phyloP scores from a whole-genome alignment of 2,329 filamentous ascomycete genomes.

The Aspergillus clavatus region DNA sequence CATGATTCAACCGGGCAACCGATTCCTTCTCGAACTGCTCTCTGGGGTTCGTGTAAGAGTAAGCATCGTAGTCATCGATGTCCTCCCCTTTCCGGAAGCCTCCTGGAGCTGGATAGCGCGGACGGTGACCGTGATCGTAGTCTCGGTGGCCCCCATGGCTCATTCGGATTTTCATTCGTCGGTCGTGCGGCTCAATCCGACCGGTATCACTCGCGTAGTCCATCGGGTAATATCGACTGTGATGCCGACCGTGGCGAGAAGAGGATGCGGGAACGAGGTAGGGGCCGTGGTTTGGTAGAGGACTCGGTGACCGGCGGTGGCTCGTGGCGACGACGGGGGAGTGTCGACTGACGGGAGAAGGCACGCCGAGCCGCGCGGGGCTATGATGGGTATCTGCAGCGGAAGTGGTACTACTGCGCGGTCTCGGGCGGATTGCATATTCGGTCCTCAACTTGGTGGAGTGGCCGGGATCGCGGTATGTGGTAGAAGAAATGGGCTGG shows the following conservation, averaged over 20 bases:
- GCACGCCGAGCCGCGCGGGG: slow-evolving; percentile 26
- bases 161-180: slow-evolving; percentile 15
- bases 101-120: slow-evolving; percentile 27
- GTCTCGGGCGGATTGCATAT: slow-evolving; percentile 35
- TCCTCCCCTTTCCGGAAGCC: slow-evolving; percentile 31
- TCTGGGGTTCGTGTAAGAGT: slow-evolving; percentile 45
- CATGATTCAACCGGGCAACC: slow-evolving; percentile 32
- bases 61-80: slow-evolving; percentile 40
- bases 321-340: slow-evolving; percentile 26
- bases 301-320: slow-evolving; percentile 30
- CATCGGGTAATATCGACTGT: slow-evolving; percentile 29
- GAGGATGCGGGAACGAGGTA: slow-evolving; percentile 31
- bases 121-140: slow-evolving; percentile 20
- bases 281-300: slow-evolving; percentile 29
- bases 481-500: slow-evolving; percentile 30
- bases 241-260: slow-evolving; percentile 23
- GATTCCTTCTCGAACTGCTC: slow-evolving; percentile 46
- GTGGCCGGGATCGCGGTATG: slow-evolving; percentile 28
- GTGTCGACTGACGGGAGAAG: slow-evolving; percentile 19
- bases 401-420: slow-evolving; percentile 33
- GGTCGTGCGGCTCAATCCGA: slow-evolving; percentile 21
- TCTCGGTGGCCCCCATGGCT: slow-evolving; percentile 23
- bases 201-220: slow-evolving; percentile 37
- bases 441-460: slow-evolving; percentile 33
- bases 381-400: slow-evolving; percentile 24